These are phyloP conservation scores for Isabelozyma rhagii DNA, from an alignment of 805 yeast species.

Conservation along the genomic window DNA sequence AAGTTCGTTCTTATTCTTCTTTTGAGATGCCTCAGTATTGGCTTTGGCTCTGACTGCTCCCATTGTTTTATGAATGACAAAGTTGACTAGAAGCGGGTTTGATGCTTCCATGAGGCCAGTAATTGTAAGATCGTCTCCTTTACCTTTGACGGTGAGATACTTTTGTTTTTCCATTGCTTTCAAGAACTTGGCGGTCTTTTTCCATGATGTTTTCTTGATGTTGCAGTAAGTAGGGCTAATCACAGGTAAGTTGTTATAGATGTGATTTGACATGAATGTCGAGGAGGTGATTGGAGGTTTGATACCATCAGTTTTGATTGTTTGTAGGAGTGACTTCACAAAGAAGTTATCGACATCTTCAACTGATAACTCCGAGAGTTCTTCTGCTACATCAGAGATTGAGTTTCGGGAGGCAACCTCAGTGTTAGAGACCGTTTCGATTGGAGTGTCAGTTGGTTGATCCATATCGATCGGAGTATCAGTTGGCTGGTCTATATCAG, in stretches of 20 bases:
- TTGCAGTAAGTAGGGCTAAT: conserved; percentile 52
- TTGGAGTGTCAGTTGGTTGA: too few relatives aligned
- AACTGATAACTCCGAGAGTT: conserved; percentile 38
- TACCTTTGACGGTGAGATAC: conserved; percentile 71
- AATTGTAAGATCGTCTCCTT: conserved; percentile 75
- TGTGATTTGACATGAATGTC: conserved; percentile 65
- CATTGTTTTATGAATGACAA: conserved; percentile 56
- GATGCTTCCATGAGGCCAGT: conserved; percentile 45
- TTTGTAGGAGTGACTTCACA: conserved; percentile 64
- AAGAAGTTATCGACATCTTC: conserved; percentile 77
- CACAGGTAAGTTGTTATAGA: conserved; percentile 71
- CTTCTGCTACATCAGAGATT: conserved; percentile 31
- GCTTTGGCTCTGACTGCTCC: conserved; percentile 10
- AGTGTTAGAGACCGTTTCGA: too few relatives aligned
- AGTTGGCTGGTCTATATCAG: too few relatives aligned
- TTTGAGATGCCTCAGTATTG: conserved; percentile 16
- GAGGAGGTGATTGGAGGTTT: conserved; percentile 72
- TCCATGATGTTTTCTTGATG: conserved; percentile 84
- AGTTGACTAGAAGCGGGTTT: conserved; percentile 50
- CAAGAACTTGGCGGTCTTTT: conserved; percentile 78
- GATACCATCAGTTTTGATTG: conserved; percentile 55
- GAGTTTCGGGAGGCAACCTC: too few relatives aligned
- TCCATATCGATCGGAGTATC: too few relatives aligned
- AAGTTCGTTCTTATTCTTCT: conserved; percentile 22
- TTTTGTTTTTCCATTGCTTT: conserved; percentile 82